Conservation (phyloP, 306 rosid genomes). For the Alnus rubra region DNA sequence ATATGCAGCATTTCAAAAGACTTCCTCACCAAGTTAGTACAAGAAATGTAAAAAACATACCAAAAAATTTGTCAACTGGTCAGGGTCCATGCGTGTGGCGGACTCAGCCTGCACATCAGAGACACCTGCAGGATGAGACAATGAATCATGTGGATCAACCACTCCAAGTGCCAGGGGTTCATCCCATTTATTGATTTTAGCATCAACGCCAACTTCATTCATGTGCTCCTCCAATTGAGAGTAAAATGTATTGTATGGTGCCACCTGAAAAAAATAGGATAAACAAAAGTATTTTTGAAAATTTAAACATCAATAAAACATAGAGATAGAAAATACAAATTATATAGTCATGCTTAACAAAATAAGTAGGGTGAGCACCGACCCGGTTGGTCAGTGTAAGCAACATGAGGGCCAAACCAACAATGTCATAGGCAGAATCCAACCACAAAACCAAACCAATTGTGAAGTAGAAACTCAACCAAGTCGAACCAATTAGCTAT, state of each 20-base stretch:
- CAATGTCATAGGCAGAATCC: too few relatives aligned
- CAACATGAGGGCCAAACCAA: too few relatives aligned
- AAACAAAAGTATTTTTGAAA: constrained; percentile 9
- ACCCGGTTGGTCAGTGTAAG: too few relatives aligned
- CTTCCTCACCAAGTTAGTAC: not conserved
- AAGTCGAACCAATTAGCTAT: too few relatives aligned
- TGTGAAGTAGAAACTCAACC: too few relatives aligned
- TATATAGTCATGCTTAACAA: not conserved
- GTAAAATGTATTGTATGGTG: constrained; percentile 94
- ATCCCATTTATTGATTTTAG: constrained; percentile 77
- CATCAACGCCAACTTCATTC: constrained; percentile 79
- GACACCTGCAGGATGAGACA: constrained; percentile 98
- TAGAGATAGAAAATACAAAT: not conserved
- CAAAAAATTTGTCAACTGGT: constrained; percentile 84
- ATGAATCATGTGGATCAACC: constrained; percentile 96
- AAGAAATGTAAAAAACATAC: constrained; percentile 39
- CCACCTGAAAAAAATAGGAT: constrained; percentile 58
- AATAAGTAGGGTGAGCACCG: not conserved
- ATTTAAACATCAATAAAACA: constrained; percentile 4
- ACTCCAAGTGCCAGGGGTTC: constrained; percentile 77
- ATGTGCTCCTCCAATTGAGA: constrained; percentile 83
- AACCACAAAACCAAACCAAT: too few relatives aligned
- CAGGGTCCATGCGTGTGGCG: constrained; percentile 69
- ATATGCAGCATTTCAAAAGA: not conserved
- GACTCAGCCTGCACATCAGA: constrained; percentile 92